Conservation (phyloP, 169 alveolate species). For the Eimeria necatrix region DNA sequence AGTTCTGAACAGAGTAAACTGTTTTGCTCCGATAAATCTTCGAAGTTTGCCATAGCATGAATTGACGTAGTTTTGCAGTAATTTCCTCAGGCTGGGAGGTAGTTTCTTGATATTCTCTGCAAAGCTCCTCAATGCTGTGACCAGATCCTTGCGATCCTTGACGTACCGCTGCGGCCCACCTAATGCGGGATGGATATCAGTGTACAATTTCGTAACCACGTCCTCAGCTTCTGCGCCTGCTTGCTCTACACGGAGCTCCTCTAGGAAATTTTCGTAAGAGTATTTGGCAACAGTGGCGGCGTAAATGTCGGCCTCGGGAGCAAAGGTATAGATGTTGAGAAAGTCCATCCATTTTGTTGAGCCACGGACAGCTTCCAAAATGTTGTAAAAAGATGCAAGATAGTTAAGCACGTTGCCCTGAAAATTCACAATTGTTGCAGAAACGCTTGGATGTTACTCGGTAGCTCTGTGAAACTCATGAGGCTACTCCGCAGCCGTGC, state of each 20-base stretch:
- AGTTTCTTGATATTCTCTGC: slow-evolving; percentile 42
- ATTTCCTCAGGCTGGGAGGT: slow-evolving; percentile 51
- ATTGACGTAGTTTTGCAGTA: not conserved
- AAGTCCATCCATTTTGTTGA: slow-evolving; percentile 68
- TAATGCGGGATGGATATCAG: slow-evolving; percentile 67
- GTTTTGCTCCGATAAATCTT: slow-evolving; percentile 51
- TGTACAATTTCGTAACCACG: not conserved
- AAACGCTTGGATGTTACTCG: too few relatives aligned
- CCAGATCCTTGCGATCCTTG: slow-evolving; percentile 13
- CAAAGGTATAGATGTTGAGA: slow-evolving; percentile 32
- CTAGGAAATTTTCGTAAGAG: slow-evolving; percentile 57
- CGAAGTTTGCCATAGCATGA: slow-evolving; percentile 37
- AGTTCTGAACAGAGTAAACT: not conserved
- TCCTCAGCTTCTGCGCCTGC: not conserved
- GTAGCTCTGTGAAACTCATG: too few relatives aligned
- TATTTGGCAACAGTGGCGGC: slow-evolving; percentile 52
- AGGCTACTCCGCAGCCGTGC: too few relatives aligned
- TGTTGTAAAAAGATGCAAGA: slow-evolving; percentile 11
- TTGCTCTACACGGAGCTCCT: slow-evolving; percentile 42
- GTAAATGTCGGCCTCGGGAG: slow-evolving; percentile 70
- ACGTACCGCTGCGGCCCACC: slow-evolving; percentile 47
- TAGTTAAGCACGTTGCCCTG: slow-evolving; percentile 32
- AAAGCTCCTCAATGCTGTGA: slow-evolving; percentile 38
- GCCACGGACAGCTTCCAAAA: slow-evolving; percentile 55
- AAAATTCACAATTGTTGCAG: not conserved